Evolutionary conservation across 1,284 basidiomycete genomes (phyloP).

Genomic region (Farysia itapuensis): DNA sequence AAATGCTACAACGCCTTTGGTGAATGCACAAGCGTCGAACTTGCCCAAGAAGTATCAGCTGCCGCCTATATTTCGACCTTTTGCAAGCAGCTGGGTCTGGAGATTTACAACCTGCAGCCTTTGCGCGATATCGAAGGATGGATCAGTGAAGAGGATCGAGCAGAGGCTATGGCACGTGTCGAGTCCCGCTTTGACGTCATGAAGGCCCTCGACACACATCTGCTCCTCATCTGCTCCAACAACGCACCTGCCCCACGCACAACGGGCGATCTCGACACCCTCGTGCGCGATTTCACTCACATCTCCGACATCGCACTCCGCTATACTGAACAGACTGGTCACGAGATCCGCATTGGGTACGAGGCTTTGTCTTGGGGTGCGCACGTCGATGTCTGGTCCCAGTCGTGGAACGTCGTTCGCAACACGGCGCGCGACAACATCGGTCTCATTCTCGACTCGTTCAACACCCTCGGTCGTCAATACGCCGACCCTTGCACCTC

Average conservation of each 20-base stretch:
- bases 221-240: slow-evolving; percentile 22
- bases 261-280: slow-evolving; percentile 1
- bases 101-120: slow-evolving; percentile 58
- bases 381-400: slow-evolving; percentile 46
- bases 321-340: neutral
- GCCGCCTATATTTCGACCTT: slow-evolving; percentile 42
- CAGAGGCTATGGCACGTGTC: slow-evolving; percentile 12
- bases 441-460: slow-evolving; percentile 59
- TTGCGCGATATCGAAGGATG: slow-evolving; percentile 59
- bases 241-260: slow-evolving; percentile 5
- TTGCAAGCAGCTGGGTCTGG: slow-evolving; percentile 31
- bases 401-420: slow-evolving; percentile 55
- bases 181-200: slow-evolving; percentile 32
- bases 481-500: slow-evolving; percentile 47
- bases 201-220: slow-evolving; percentile 14
- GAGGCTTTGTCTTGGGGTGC: slow-evolving; percentile 46
- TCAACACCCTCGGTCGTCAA: slow-evolving; percentile 59
- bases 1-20: slow-evolving; percentile 13
- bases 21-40: slow-evolving; percentile 7
- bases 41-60: slow-evolving; percentile 26
- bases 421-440: slow-evolving; percentile 48
- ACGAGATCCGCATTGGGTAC: slow-evolving; percentile 2
- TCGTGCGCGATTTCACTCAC: slow-evolving; percentile 9
- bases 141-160: slow-evolving; percentile 1
- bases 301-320: slow-evolving; percentile 4